Conservation (phyloP, 140 eudicot genomes). For the Flaveria floridana region DNA sequence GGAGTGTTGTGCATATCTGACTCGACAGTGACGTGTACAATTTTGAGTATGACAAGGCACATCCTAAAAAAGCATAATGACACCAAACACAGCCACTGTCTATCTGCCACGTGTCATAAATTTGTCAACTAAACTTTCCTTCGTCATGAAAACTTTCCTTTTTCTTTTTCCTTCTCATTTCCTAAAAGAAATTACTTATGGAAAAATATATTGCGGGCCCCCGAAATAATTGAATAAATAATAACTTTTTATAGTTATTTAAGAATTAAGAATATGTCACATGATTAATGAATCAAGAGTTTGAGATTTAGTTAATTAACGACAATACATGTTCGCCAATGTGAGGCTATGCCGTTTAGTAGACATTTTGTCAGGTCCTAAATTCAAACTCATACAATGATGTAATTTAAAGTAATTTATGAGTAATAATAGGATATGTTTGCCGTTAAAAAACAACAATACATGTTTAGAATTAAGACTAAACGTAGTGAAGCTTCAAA, state of each 20-base stretch:
- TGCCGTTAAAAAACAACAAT: too few species aligned
- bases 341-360: too few species aligned
- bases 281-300: slow-evolving; percentile 13
- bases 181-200: background rate
- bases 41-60: slow-evolving; percentile 34
- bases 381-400: too few species aligned
- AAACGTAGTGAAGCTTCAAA: too few species aligned
- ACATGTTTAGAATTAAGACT: too few species aligned
- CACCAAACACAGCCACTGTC: slow-evolving; percentile 21
- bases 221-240: background rate
- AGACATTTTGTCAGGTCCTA: too few species aligned
- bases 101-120: slow-evolving; percentile 45
- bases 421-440: too few species aligned
- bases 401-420: too few species aligned
- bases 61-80: slow-evolving; percentile 31
- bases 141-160: slow-evolving; percentile 29
- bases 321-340: too few species aligned
- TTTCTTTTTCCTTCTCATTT: background rate
- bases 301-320: too few species aligned
- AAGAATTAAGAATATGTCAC: slow-evolving; percentile 8
- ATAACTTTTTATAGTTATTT: background rate
- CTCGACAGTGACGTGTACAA: slow-evolving; percentile 48
- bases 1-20: slow-evolving; percentile 38
- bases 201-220: background rate
- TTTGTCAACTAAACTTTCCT: slow-evolving; percentile 33